Percentiles rank a stretch among this genome's conserved stretches.
phyloP scores from a whole-genome alignment of 1,139 yeast genomes.

The Pichia sp. region DNA sequence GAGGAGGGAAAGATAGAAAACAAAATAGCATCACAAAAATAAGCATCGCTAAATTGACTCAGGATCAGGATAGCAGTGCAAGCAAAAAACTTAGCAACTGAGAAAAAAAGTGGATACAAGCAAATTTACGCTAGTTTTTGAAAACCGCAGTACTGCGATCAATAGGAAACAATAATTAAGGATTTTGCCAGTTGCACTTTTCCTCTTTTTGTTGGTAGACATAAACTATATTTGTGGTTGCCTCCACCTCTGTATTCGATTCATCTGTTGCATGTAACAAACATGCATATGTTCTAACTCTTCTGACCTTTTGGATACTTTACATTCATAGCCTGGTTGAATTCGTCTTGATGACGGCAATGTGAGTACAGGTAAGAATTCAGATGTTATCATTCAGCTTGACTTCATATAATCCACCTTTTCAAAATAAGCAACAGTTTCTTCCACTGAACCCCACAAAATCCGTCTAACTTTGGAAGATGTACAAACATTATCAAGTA shows the following conservation, averaged over 20 bases:
- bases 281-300: conserved; percentile 37
- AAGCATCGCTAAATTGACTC: conserved; percentile 32
- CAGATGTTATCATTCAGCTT: conserved; percentile 74
- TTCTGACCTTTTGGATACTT: conserved; percentile 31
- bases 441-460: conserved; percentile 55
- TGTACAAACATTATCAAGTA: conserved; percentile 67
- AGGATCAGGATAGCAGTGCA: conserved; percentile 35
- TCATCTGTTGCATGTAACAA: conserved; percentile 29
- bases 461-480: conserved; percentile 75
- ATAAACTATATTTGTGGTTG: conserved; percentile 30
- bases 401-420: conserved; percentile 66
- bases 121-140: conserved; percentile 32
- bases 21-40: conserved; percentile 34
- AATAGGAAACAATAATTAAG: conserved; percentile 41
- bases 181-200: conserved; percentile 29
- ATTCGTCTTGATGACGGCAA: conserved; percentile 44
- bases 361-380: conserved; percentile 37
- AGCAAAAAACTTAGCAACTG: conserved; percentile 36
- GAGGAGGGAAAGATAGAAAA: conserved; percentile 39
- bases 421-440: conserved; percentile 54
- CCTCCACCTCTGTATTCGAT: conserved; percentile 26
- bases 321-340: conserved; percentile 42
- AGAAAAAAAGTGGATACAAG: conserved; percentile 42
- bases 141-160: conserved; percentile 40
- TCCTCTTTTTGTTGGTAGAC: conserved; percentile 33